Conservation (phyloP, 306 rosid genomes). For the Coriaria nepalensis region DNA sequence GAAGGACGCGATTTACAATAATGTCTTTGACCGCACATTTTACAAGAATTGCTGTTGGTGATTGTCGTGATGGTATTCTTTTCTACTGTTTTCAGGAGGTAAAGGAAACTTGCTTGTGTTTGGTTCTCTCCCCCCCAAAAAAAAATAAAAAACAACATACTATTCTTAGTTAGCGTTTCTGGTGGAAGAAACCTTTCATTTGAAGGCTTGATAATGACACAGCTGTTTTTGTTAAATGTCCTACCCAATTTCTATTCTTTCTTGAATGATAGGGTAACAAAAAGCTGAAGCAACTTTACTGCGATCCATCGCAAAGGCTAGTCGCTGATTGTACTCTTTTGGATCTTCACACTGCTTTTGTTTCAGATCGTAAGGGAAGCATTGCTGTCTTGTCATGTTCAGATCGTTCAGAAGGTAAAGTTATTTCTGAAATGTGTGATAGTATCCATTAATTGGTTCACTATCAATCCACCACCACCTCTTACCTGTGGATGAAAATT, state of each 20-base stretch:
- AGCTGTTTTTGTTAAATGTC: conserved; percentile 7
- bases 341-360: conserved; percentile 75
- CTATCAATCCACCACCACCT: no score
- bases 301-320: conserved; percentile 72
- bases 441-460: no score
- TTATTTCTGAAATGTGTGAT: not conserved
- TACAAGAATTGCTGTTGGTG: conserved; percentile 87
- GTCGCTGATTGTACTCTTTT: conserved; percentile 86
- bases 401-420: conserved; percentile 62
- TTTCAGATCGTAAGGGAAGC: conserved; percentile 94
- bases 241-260: conserved; percentile 18
- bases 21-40: conserved; percentile 69
- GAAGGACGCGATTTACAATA: conserved; percentile 57
- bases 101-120: conserved; percentile 6
- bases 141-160: no score
- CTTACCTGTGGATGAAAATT: not conserved
- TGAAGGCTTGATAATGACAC: no score
- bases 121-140: not conserved
- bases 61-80: conserved; percentile 86
- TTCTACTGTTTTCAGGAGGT: conserved; percentile 78
- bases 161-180: not conserved
- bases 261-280: conserved; percentile 44
- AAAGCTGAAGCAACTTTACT: conserved; percentile 67
- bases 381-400: conserved; percentile 66
- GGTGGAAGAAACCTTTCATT: no score